Evolutionary conservation across 352 stramenopile genomes (phyloP), one percentile per base, ranked within the genome.

Genomic region (Phytopythium helicoides): DNA sequence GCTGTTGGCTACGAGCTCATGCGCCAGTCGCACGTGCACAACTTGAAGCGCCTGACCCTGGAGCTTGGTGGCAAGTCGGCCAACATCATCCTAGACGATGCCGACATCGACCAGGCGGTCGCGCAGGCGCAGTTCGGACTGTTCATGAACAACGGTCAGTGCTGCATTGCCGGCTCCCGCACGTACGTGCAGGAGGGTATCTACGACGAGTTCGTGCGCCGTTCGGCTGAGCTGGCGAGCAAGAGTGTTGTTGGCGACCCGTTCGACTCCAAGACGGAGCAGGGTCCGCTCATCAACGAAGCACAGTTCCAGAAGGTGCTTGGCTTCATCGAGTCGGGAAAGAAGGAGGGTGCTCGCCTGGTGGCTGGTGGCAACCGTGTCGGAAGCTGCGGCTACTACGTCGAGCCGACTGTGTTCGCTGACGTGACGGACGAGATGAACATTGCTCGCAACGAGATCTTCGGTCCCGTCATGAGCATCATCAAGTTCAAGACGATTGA

Each of bases 321-420:
- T 0, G 62, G 68, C 22, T 94, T 89, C 68, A 73, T 94, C 28
- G 68, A 91, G 47, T 59, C 64, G 11, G 84, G 77, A 6, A 64
- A 86, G 56, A 58, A 71, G 19, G 86, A 98, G 26, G 95, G 95
- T 19, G 93, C 91, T 10, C 69, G 56, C 10, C 52, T 90, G 22
- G 40, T 94, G 11, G 64, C 76, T 1, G 93, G 94, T 41, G 93
- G 93, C 26, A 78, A 80, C 56, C 62, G 71, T 21, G 54, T 89
- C 6, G 50, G 67, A 15, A 58, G 71, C 44, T 71, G 81, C 67
- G 75, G 85, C 22, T 91, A 85, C 52, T 99, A 96, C 72, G 97
- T 96, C 63, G 60, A 85, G 54, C 92, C 95, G 5, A 98, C 92
- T 1, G 79, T 99, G 31, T 75, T 99, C 21, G 85, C 66, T 5